Evolutionary conservation across 768 basidiomycete genomes (phyloP).

Genomic region (Pleurotus platypus): DNA sequence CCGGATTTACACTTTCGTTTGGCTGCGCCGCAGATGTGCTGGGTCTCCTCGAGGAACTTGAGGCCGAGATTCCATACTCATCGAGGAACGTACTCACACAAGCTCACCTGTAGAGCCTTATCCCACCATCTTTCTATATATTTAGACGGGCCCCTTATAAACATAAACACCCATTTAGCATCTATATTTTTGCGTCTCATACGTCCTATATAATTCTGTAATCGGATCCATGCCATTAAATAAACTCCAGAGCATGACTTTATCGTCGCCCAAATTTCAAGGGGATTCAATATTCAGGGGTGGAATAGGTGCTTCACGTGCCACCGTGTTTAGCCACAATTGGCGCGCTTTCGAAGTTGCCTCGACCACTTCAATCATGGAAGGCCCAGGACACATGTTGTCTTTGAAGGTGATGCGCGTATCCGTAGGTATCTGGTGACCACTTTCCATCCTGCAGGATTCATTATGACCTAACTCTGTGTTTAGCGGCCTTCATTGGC

Average conservation of each 20-base stretch:
- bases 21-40: slow-evolving; percentile 20
- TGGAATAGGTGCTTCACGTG: too few species aligned
- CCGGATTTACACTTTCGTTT: slow-evolving; percentile 21
- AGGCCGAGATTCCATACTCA: slow-evolving; percentile 9
- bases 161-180: too few species aligned
- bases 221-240: too few species aligned
- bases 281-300: too few species aligned
- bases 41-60: slow-evolving; percentile 11
- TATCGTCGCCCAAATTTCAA: too few species aligned
- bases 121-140: background rate
- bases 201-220: too few species aligned
- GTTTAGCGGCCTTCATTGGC: slow-evolving; percentile 69
- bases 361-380: slow-evolving; percentile 18
- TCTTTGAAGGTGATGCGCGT: slow-evolving; percentile 87
- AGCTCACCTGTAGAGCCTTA: background rate
- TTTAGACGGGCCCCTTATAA: background rate
- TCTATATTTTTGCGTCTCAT: too few species aligned
- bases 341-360: too few species aligned
- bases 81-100: background rate
- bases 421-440: slow-evolving; percentile 55
- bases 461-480: slow-evolving; percentile 6
- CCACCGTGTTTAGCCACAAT: too few species aligned
- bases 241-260: too few species aligned
- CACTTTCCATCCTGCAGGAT: slow-evolving; percentile 2
- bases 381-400: slow-evolving; percentile 61